Conservation (phyloP, 352 stramenopile species). For the Pythium folliculosum region DNA sequence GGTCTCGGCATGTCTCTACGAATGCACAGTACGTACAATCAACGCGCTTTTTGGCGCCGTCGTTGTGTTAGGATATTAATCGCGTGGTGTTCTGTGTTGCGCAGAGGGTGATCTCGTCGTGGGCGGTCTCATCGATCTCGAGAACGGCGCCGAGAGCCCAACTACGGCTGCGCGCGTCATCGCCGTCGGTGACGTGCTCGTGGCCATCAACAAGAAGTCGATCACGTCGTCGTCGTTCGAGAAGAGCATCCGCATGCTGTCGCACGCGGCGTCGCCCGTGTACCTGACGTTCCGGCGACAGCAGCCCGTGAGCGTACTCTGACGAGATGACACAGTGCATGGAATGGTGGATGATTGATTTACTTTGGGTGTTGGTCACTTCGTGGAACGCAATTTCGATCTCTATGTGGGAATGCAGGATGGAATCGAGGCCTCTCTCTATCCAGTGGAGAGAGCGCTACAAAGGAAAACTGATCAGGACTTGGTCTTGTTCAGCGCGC, state of each 20-base stretch:
- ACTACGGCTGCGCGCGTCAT: slow-evolving; percentile 78
- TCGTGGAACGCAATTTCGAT: neutral
- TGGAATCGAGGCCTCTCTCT: neutral
- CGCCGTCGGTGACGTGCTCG: slow-evolving; percentile 70
- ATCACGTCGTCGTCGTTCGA: slow-evolving; percentile 87
- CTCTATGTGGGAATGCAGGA: neutral
- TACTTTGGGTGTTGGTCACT: slow-evolving; percentile 19
- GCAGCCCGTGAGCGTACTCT: slow-evolving; percentile 66
- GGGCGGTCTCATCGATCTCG: slow-evolving; percentile 81
- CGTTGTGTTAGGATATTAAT: slow-evolving; percentile 9
- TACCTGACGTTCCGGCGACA: slow-evolving; percentile 82
- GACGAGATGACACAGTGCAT: slow-evolving; percentile 20
- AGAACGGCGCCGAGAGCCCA: slow-evolving; percentile 80
- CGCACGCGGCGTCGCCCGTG: slow-evolving; percentile 73
- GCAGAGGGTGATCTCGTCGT: slow-evolving; percentile 78
- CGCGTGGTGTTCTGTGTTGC: slow-evolving; percentile 7
- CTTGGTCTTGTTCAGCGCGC: slow-evolving; percentile 14
- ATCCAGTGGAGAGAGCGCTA: neutral
- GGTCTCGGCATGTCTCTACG: slow-evolving; percentile 84
- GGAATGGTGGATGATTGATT: slow-evolving; percentile 1
- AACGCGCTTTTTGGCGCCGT: neutral
- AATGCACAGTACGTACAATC: slow-evolving; percentile 75
- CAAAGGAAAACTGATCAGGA: neutral
- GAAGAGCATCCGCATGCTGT: slow-evolving; percentile 85
- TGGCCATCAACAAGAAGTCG: slow-evolving; percentile 88